Evolutionary conservation across 352 stramenopile genomes (phyloP).

Genomic region (Phytophthora chlamydospora): DNA sequence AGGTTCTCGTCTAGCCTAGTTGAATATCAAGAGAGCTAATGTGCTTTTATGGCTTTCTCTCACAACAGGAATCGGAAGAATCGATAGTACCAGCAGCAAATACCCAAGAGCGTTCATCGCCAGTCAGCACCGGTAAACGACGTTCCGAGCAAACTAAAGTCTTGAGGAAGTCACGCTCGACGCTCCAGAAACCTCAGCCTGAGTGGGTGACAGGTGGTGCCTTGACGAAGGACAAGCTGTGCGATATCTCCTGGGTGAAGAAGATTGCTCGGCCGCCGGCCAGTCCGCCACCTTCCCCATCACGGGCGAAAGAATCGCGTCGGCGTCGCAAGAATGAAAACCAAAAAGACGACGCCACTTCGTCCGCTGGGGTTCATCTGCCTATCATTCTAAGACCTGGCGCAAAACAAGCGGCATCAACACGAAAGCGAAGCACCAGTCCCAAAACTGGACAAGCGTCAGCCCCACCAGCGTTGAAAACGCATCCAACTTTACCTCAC

Average conservation of each 20-base stretch:
- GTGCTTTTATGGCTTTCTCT: neutral
- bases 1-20: too few species aligned
- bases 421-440: slow-evolving; percentile 8
- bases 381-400: slow-evolving; percentile 18
- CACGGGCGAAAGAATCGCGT: slow-evolving; percentile 17
- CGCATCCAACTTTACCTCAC: neutral
- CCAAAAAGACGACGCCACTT: slow-evolving; percentile 25
- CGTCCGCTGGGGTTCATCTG: slow-evolving; percentile 14
- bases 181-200: slow-evolving; percentile 18
- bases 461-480: slow-evolving; percentile 4
- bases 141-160: slow-evolving; percentile 12
- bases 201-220: slow-evolving; percentile 33
- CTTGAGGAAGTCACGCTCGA: slow-evolving; percentile 9
- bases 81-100: neutral
- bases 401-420: neutral
- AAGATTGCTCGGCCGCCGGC: slow-evolving; percentile 26
- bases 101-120: slow-evolving; percentile 7
- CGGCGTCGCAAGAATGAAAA: slow-evolving; percentile 22
- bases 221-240: slow-evolving; percentile 36
- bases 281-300: slow-evolving; percentile 1
- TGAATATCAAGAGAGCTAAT: neutral
- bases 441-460: slow-evolving; percentile 1
- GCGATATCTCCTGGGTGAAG: slow-evolving; percentile 36
- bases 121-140: slow-evolving; percentile 3
- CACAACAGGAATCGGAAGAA: slow-evolving; percentile 24